Evolutionary conservation across 208 protist genomes (phyloP).

Genomic region (Leptomonas seymouri): DNA sequence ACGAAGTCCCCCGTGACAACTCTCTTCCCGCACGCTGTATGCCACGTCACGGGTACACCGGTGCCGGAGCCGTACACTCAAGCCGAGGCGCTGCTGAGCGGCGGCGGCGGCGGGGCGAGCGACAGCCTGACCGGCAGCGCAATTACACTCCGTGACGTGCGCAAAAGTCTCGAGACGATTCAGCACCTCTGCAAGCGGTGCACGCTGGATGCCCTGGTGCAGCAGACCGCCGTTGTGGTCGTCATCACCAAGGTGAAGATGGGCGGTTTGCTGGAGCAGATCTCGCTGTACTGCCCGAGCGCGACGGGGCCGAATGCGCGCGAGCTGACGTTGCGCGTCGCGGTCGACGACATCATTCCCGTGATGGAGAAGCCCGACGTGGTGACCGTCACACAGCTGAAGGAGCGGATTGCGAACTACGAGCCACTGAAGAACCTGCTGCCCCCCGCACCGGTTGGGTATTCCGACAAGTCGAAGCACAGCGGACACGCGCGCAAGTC

Average conservation of each 20-base stretch:
- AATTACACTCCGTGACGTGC: slow-evolving; percentile 38
- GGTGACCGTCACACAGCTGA: slow-evolving; percentile 80
- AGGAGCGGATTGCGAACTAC: slow-evolving; percentile 72
- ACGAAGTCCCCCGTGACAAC: slow-evolving; percentile 63
- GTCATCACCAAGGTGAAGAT: slow-evolving; percentile 62
- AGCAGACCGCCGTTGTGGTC: slow-evolving; percentile 80
- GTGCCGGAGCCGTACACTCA: slow-evolving; percentile 68
- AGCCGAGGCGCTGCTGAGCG: slow-evolving; percentile 48
- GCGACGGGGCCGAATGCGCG: slow-evolving; percentile 29
- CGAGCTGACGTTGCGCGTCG: slow-evolving; percentile 75
- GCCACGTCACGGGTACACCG: slow-evolving; percentile 65
- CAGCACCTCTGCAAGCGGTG: slow-evolving; percentile 42
- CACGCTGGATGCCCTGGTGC: slow-evolving; percentile 64
- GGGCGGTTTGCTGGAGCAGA: slow-evolving; percentile 75
- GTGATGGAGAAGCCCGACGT: slow-evolving; percentile 62
- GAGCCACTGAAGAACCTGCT: slow-evolving; percentile 65
- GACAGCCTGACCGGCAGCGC: not conserved
- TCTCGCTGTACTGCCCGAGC: slow-evolving; percentile 82
- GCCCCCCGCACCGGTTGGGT: not conserved
- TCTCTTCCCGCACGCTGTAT: slow-evolving; percentile 80
- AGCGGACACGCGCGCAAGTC: slow-evolving; percentile 15
- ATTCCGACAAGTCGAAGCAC: not conserved
- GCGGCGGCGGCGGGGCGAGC: slow-evolving; percentile 1
- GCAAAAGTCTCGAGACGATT: slow-evolving; percentile 43
- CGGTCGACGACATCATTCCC: slow-evolving; percentile 84